Evolutionary conservation across 129 eudicot species (phyloP).

Genomic region (Oenanthe sinensis): DNA sequence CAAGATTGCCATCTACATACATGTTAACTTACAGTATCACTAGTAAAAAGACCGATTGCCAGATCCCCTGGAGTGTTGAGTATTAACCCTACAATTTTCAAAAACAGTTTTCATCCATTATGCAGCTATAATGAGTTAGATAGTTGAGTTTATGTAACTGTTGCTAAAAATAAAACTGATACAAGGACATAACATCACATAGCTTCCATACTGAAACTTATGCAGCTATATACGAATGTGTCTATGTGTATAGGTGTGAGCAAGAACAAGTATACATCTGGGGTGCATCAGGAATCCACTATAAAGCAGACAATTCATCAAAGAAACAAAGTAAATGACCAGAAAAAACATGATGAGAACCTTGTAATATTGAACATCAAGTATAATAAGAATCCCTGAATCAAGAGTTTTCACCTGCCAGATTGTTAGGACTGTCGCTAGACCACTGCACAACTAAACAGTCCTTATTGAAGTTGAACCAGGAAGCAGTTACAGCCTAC

Average conservation of each 20-base stretch:
- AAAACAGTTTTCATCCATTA: not conserved
- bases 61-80: conserved; percentile 95
- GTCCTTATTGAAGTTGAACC: conserved; percentile 66
- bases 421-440: conserved; percentile 93
- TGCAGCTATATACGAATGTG: too few relatives aligned
- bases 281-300: not conserved
- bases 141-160: not conserved
- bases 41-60: conserved; percentile 95
- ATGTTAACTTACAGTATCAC: conserved; percentile 70
- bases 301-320: not conserved
- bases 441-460: conserved; percentile 91
- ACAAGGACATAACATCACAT: not conserved
- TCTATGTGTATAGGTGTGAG: too few relatives aligned
- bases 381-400: conserved; percentile 42
- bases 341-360: not conserved
- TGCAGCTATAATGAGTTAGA: not conserved
- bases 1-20: not conserved
- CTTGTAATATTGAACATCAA: conserved; percentile 9
- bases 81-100: conserved; percentile 57
- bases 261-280: not conserved
- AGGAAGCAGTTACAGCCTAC: conserved; percentile 19
- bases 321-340: not conserved
- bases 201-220: too few relatives aligned
- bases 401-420: conserved; percentile 55
- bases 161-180: not conserved